Evolutionary conservation across 2,329 filamentous ascomycete species (phyloP).

Genomic region (Colletotrichum karsti): DNA sequence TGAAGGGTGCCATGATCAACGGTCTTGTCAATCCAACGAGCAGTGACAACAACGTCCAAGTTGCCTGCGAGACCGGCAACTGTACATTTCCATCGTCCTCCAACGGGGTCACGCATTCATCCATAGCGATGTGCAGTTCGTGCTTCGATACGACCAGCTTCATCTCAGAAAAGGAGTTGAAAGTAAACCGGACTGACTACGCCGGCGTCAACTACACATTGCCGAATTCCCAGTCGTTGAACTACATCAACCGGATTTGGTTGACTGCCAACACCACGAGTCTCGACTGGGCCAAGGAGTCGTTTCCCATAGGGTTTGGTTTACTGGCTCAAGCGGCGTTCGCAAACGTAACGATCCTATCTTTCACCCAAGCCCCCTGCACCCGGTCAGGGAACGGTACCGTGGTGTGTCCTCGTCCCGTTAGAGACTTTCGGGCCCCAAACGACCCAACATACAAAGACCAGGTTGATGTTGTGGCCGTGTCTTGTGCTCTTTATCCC

Average conservation of each 20-base stretch:
- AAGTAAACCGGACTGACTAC: background rate
- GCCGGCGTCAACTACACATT: background rate
- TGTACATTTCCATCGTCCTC: background rate
- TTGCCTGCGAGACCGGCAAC: background rate
- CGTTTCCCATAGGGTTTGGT: background rate
- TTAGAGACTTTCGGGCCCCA: background rate
- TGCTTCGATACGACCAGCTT: background rate
- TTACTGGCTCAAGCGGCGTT: background rate
- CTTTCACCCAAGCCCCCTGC: background rate
- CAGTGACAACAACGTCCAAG: background rate
- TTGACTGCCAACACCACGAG: background rate
- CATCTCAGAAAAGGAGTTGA: background rate
- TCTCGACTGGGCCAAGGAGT: background rate
- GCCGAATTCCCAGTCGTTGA: background rate
- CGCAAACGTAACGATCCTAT: background rate
- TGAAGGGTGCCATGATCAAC: background rate
- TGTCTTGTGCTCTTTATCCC: background rate
- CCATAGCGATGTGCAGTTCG: background rate
- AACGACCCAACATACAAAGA: background rate
- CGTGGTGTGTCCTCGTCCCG: background rate
- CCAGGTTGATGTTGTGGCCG: background rate
- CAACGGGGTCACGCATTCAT: background rate
- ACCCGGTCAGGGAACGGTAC: background rate
- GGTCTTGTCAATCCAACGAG: background rate
- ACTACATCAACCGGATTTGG: background rate